phyloP scores from a whole-genome alignment of 2,329 filamentous ascomycete genomes.

The Lecanicillium sp. region DNA sequence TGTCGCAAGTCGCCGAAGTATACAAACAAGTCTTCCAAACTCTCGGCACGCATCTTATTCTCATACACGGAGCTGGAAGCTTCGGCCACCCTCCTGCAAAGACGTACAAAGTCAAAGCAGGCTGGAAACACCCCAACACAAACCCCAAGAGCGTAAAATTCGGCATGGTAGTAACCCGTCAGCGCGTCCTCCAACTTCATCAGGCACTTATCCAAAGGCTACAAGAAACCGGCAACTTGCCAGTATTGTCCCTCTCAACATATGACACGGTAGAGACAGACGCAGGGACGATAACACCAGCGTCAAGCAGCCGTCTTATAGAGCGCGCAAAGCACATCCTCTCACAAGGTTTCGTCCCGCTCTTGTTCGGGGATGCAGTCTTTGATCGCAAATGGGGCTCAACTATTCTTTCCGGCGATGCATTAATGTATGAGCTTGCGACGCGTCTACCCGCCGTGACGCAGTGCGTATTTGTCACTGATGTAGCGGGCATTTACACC shows the following conservation, averaged over 20 bases:
- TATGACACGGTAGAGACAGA: slow-evolving; percentile 8
- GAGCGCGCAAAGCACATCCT: slow-evolving; percentile 4
- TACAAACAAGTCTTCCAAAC: slow-evolving; percentile 4
- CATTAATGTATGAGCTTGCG: slow-evolving; percentile 8
- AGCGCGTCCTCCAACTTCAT: slow-evolving; percentile 8
- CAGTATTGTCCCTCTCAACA: slow-evolving; percentile 7
- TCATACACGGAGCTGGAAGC: slow-evolving; percentile 8
- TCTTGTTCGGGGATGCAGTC: slow-evolving; percentile 8
- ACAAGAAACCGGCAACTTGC: slow-evolving; percentile 1
- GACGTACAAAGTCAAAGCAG: slow-evolving; percentile 7
- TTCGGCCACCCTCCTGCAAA: slow-evolving; percentile 10
- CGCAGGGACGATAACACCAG: neutral
- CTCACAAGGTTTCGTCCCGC: slow-evolving; percentile 5
- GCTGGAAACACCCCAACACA: neutral
- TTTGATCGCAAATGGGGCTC: slow-evolving; percentile 1
- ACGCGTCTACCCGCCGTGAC: neutral
- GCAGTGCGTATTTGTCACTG: slow-evolving; percentile 7
- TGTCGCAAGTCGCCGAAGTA: slow-evolving; percentile 4
- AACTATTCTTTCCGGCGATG: slow-evolving; percentile 7
- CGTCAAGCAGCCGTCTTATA: neutral
- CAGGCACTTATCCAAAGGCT: slow-evolving; percentile 2
- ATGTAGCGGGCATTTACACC: slow-evolving; percentile 7
- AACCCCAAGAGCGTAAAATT: slow-evolving; percentile 1
- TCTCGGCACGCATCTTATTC: neutral
- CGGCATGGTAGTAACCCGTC: slow-evolving; percentile 7